Conservation (phyloP, 1,284 basidiomycete genomes). For the Irpex sp. region DNA sequence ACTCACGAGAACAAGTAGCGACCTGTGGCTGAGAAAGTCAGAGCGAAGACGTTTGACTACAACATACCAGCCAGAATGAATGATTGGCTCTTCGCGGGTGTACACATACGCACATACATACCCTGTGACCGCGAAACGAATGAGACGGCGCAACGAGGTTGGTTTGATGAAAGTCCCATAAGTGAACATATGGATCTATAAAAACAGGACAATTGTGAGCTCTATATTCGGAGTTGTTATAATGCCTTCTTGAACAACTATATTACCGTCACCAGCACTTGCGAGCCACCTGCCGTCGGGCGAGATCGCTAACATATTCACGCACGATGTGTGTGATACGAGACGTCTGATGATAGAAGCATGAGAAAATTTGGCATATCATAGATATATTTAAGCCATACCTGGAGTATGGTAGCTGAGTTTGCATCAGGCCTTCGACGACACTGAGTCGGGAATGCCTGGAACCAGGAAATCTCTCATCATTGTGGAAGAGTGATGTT, state of each 20-base stretch:
- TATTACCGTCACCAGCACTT: constrained; percentile 69
- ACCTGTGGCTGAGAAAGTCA: no score
- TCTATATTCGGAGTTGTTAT: not conserved
- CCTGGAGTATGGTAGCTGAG: constrained; percentile 45
- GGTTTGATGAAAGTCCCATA: constrained; percentile 74
- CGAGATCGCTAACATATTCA: constrained; percentile 68
- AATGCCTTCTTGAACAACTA: constrained; percentile 15
- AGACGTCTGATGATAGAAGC: constrained; percentile 42
- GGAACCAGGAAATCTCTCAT: no score
- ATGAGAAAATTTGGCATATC: not conserved
- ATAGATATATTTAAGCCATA: constrained; percentile 16
- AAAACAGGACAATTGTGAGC: no score
- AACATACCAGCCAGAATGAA: no score
- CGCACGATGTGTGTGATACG: constrained; percentile 60
- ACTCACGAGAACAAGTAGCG: no score
- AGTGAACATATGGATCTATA: constrained; percentile 53
- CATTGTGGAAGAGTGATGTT: not conserved
- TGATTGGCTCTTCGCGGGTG: no score
- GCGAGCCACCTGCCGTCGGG: constrained; percentile 66
- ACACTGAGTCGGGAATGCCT: constrained; percentile 1
- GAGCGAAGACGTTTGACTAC: no score
- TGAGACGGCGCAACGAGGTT: constrained; percentile 44
- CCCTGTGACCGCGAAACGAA: constrained; percentile 37
- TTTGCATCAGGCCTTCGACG: not conserved
- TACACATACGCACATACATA: no score